Base-by-base conservation (phyloP, 441 rosid species). In the Arabidopsis hybrid region DNA sequence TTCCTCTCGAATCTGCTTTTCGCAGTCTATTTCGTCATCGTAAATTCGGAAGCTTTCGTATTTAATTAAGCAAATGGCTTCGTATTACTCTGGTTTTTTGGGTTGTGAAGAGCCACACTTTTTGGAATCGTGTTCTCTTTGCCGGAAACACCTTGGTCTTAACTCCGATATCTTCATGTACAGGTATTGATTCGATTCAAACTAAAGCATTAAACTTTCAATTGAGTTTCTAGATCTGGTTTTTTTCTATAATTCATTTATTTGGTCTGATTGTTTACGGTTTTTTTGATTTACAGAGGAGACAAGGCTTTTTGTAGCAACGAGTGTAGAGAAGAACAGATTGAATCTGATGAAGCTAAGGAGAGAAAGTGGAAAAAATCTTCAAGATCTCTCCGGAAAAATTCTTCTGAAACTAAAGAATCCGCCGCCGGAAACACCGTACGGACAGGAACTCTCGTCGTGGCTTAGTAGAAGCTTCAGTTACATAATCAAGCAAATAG, bases 271-370 rank as follows among this genome's bases (percentile, higher is more conserved):
- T 39, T 21, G 4, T 67, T 52, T 5, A 32, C 16, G 29, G 0
- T n/a, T 17, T 49, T 31, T n/a, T 60, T 0, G 36, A 47, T 34
- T 50, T 75, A 57, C 77, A 77, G 80, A 77, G 80, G 80, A 21
- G 77, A 77, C 59, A 72, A 46, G 0, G 80, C 80, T n/a, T 78
- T 78, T 40, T 78, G 81, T 73, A 78, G 81, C 81, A 67, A 67
- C n/a, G 81, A 78, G 78, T 78, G 81, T 31, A 73, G 81, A 67
- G 77, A 78, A 61, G 81, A 73, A 39, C 81, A 78, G 61, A 78
- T 78, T 45, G 81, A 72, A 7, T 67, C 66, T 14, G 81, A 78
- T 67, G 81, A 78, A 67, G 78, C 81, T 10, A 68, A 55, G 18
- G 81, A 78, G 60, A 78, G 5, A 68, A 66, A 57, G 50, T 59